Base-by-base conservation (phyloP, 257 asterid species). In the Solanum arcanum region DNA sequence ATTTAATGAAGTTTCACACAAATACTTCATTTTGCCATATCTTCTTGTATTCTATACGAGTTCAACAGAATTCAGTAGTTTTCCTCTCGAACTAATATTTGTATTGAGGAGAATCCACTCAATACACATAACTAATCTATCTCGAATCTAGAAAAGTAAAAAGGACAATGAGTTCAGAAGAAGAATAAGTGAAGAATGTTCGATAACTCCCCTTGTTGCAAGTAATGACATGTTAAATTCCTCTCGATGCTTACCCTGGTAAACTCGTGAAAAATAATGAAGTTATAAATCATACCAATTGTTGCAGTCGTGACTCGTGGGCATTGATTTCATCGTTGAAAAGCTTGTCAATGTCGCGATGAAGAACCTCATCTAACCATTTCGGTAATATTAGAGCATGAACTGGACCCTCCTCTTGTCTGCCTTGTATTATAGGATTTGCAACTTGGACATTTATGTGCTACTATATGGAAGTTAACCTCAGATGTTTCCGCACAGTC, bases 401-500 rank as follows among this genome's bases (percentile, higher is more conserved):
- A 85, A 7, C 52, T 52, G 88, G 90, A 23, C 88, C 91, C 84
- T 33, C 92, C 96, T 83, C 92, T 89, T 10, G 91, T 94, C 91
- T 92, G 95, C 90, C 88, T 91, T 3, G 98, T 94, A 86, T 93
- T 94, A 86, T 94, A 94, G 15, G 98, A 94, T 56, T 88, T 90
- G 93, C 98, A 94, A 29, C 86, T 87, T 42, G 89, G 77, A 88
- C 98, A 94, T 84, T 93, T 94, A 85, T 87, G 92, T 23, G 90
- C 98, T 87, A 92, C 87, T 10, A 94, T 21, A 70, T 94, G 94
- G 64, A 90, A 93, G 86, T 90, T 91, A 60, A 94, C 96, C 91
- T 92, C 95, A 1, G 94, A 91, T n/a, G 90, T 93, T 66, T 90
- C 93, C 11, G 94, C 92, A 69, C 98, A 94, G 87, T 94, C 98